Conservation (phyloP, 352 stramenopile species). For the Globisporangium radiosum region DNA sequence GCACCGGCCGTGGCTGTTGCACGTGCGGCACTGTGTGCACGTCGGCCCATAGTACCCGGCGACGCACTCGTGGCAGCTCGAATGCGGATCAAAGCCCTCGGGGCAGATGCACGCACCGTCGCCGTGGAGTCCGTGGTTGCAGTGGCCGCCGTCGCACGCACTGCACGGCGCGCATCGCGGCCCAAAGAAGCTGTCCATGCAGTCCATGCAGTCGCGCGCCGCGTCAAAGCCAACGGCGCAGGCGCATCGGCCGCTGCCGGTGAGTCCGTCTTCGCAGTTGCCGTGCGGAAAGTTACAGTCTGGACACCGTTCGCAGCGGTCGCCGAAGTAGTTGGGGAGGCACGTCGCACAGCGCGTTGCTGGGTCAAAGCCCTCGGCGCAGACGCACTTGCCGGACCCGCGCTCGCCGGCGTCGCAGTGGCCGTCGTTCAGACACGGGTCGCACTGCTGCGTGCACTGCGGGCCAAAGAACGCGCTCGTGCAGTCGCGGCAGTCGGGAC, state of each 20-base stretch:
- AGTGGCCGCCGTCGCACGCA: conserved; percentile 71
- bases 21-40: conserved; percentile 74
- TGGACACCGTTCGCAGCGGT: conserved; percentile 62
- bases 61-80: conserved; percentile 70
- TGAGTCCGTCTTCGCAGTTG: conserved; percentile 78
- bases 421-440: conserved; percentile 70
- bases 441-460: conserved; percentile 46
- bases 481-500: conserved; percentile 69
- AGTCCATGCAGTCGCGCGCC: conserved; percentile 71
- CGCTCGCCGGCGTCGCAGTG: conserved; percentile 55
- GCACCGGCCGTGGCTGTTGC: conserved; percentile 77
- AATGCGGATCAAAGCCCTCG: conserved; percentile 67
- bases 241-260: conserved; percentile 74
- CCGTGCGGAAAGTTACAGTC: conserved; percentile 83
- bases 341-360: conserved; percentile 69
- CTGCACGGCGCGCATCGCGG: conserved; percentile 63
- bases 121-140: conserved; percentile 71
- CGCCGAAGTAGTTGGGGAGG: conserved; percentile 66
- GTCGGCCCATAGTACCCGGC: conserved; percentile 66
- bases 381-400: conserved; percentile 66
- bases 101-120: conserved; percentile 77
- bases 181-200: conserved; percentile 79
- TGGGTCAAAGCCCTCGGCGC: conserved; percentile 67
- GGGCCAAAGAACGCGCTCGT: conserved; percentile 47
- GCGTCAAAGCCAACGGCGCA: conserved; percentile 79